Evolutionary conservation across 805 yeast species (phyloP).

Genomic region (Metschnikowia borealis): DNA sequence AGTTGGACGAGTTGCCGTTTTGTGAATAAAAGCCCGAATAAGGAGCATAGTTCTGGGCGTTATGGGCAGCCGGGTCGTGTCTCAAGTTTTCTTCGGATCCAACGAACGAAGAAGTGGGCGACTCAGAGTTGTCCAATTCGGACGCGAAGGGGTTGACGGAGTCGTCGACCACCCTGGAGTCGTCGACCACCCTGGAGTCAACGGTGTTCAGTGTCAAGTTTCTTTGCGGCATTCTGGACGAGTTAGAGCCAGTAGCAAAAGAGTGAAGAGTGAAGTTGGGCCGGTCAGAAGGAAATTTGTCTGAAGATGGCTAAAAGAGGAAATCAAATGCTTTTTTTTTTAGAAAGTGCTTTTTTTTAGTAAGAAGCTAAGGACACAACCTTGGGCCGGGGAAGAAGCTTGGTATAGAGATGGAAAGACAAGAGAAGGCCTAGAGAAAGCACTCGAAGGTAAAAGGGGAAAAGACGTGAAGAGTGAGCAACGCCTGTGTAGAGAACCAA

Average conservation of each 20-base stretch:
- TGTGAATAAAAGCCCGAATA: slow-evolving; percentile 34
- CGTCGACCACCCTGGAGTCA: background rate
- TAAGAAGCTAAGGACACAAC: background rate
- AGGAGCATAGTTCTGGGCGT: slow-evolving; percentile 30
- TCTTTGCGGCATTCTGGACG: slow-evolving; percentile 24
- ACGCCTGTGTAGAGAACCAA: background rate
- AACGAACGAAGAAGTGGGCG: slow-evolving; percentile 9
- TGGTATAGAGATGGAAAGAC: background rate
- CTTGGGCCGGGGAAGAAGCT: background rate
- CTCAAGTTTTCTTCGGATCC: slow-evolving; percentile 11
- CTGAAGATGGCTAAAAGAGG: too few species aligned
- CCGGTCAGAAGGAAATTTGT: background rate
- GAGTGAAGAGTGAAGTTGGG: background rate
- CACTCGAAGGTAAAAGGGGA: too few species aligned
- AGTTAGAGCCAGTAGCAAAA: background rate
- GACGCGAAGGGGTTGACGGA: slow-evolving; percentile 12
- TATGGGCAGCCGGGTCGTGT: background rate
- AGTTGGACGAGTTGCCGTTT: slow-evolving; percentile 37
- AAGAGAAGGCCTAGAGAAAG: background rate
- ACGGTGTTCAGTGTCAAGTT: slow-evolving; percentile 30
- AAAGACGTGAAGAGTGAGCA: background rate
- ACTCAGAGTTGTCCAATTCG: slow-evolving; percentile 10
- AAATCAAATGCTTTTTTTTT: too few species aligned
- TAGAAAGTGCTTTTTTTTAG: background rate
- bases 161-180: background rate